phyloP scores from a whole-genome alignment of 2,329 filamentous ascomycete genomes.

The Colletotrichum tofieldiae region DNA sequence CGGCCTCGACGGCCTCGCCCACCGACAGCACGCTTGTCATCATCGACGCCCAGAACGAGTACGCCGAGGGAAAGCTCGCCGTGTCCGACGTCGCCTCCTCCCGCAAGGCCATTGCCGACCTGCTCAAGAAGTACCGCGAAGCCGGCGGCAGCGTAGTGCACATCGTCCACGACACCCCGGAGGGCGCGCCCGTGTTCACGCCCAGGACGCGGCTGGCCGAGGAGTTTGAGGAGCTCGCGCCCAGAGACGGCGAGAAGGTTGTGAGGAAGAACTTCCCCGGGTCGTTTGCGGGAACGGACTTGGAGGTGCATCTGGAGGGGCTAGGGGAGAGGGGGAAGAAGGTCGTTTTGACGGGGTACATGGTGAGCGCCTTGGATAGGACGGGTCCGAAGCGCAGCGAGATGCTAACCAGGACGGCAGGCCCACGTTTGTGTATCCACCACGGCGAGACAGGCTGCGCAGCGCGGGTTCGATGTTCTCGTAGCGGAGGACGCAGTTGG shows the following conservation, averaged over 20 bases:
- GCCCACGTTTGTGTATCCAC: conserved; percentile 77
- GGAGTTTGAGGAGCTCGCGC: conserved; percentile 73
- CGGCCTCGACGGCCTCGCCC: conserved; percentile 69
- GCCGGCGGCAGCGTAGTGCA: conserved; percentile 69
- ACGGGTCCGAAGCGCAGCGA: too few species aligned
- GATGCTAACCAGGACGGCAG: conserved; percentile 49
- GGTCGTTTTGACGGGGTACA: conserved; percentile 74
- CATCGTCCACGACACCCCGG: conserved; percentile 71
- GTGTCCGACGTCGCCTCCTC: conserved; percentile 68
- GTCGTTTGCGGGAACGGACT: conserved; percentile 72
- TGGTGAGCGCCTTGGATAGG: conserved; percentile 55
- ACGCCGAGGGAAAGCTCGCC: conserved; percentile 70
- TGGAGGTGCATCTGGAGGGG: conserved; percentile 67
- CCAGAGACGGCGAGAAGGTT: conserved; percentile 69
- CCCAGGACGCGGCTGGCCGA: conserved; percentile 71
- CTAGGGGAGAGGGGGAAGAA: conserved; percentile 69
- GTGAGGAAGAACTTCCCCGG: conserved; percentile 72
- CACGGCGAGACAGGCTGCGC: conserved; percentile 72
- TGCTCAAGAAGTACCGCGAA: conserved; percentile 74
- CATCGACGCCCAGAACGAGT: conserved; percentile 82
- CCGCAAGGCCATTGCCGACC: conserved; percentile 68
- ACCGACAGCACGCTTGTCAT: conserved; percentile 75
- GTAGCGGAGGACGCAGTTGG: conserved; percentile 75
- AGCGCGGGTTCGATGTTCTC: conserved; percentile 76
- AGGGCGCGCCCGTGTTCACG: conserved; percentile 77